These are phyloP conservation scores for Solidago caesia DNA, from an alignment of 129 eudicot species.

Conservation along the genomic window DNA sequence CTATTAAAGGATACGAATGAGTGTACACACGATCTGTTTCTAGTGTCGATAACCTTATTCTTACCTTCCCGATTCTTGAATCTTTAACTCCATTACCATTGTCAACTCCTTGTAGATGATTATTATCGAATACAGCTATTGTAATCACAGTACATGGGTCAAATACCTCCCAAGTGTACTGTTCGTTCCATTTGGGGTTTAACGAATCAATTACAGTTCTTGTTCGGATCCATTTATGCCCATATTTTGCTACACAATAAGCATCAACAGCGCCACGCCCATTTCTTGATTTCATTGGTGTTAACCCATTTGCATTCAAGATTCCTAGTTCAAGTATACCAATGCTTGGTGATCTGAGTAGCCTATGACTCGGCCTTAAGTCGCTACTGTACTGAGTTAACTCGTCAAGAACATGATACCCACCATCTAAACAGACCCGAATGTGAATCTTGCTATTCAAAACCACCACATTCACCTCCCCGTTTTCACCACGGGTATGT, in stretches of 20 bases:
- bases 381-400: slow-evolving; percentile 43
- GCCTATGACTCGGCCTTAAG: slow-evolving; percentile 23
- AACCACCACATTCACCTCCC: slow-evolving; percentile 18
- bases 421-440: slow-evolving; percentile 39
- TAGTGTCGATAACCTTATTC: slow-evolving; percentile 34
- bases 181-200: slow-evolving; percentile 37
- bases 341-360: slow-evolving; percentile 30
- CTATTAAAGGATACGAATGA: slow-evolving; percentile 36
- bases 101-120: slow-evolving; percentile 32
- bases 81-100: slow-evolving; percentile 23
- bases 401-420: slow-evolving; percentile 45
- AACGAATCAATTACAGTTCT: slow-evolving; percentile 32
- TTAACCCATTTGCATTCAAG: slow-evolving; percentile 33
- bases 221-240: slow-evolving; percentile 39
- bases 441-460: slow-evolving; percentile 38
- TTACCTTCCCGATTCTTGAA: slow-evolving; percentile 32
- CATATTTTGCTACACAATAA: slow-evolving; percentile 42
- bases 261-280: slow-evolving; percentile 41
- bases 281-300: slow-evolving; percentile 35
- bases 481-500: slow-evolving; percentile 21
- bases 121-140: slow-evolving; percentile 33
- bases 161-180: slow-evolving; percentile 40
- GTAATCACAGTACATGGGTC: slow-evolving; percentile 42
- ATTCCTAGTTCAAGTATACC: slow-evolving; percentile 36
- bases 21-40: slow-evolving; percentile 40